Conservation (phyloP, 495 filamentous ascomycete genomes). For the Diplogelasinospora grovesii region DNA sequence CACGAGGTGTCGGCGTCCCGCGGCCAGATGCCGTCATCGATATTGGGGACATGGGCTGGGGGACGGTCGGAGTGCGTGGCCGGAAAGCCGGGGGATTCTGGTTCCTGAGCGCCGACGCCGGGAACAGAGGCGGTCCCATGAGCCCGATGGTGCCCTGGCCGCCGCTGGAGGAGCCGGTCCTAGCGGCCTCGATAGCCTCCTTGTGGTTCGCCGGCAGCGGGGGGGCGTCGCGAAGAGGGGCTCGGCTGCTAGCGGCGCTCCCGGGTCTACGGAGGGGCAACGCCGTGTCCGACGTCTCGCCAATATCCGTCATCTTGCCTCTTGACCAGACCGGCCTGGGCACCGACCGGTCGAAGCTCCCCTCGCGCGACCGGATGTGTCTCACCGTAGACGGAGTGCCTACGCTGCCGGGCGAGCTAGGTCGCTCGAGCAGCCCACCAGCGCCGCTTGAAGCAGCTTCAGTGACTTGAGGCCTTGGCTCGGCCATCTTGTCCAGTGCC, state of each 20-base stretch:
- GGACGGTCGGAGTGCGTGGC: slow-evolving; percentile 59
- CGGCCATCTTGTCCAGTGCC: slow-evolving; percentile 61
- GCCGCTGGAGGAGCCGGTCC: slow-evolving; percentile 39
- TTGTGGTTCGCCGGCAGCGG: slow-evolving; percentile 78
- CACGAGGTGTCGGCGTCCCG: slow-evolving; percentile 37
- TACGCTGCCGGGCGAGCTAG: slow-evolving; percentile 18
- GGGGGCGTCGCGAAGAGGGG: slow-evolving; percentile 38
- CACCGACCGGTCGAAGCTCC: slow-evolving; percentile 29
- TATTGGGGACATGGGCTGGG: slow-evolving; percentile 30
- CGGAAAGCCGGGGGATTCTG: slow-evolving; percentile 39
- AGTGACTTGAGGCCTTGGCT: slow-evolving; percentile 29
- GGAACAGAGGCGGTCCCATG: slow-evolving; percentile 84
- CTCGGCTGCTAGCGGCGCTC: slow-evolving; percentile 58
- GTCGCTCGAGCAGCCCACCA: slow-evolving; percentile 14
- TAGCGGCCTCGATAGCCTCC: slow-evolving; percentile 75
- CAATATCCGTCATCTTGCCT: slow-evolving; percentile 22
- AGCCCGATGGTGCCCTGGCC: slow-evolving; percentile 38
- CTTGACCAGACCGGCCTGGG: slow-evolving; percentile 32
- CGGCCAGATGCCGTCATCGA: slow-evolving; percentile 22
- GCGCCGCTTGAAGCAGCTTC: too few species aligned
- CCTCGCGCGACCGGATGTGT: slow-evolving; percentile 29
- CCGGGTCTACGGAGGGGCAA: slow-evolving; percentile 51
- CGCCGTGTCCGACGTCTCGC: slow-evolving; percentile 14
- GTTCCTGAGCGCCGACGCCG: slow-evolving; percentile 68
- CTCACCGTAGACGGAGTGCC: slow-evolving; percentile 28